phyloP scores from a whole-genome alignment of 2,329 filamentous ascomycete species.

The Diplodia seriata region DNA sequence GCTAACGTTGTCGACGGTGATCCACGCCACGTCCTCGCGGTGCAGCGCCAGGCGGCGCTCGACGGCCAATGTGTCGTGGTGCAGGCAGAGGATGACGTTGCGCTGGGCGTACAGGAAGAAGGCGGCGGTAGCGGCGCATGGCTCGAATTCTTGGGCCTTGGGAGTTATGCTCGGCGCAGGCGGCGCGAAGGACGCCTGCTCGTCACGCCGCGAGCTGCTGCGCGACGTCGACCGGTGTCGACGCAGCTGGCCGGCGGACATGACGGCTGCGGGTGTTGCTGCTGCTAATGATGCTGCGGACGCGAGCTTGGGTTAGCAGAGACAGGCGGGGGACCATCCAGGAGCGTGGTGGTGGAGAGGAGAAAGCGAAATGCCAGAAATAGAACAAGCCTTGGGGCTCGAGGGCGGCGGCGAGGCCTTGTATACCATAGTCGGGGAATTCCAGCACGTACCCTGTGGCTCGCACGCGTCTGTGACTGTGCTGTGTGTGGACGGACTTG shows the following conservation, averaged over 20 bases:
- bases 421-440: slow-evolving; percentile 42
- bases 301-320: slow-evolving; percentile 38
- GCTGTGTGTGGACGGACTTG: slow-evolving; percentile 47
- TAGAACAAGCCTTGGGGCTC: slow-evolving; percentile 30
- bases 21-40: slow-evolving; percentile 79
- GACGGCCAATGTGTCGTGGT: slow-evolving; percentile 90
- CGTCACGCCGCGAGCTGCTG: slow-evolving; percentile 46
- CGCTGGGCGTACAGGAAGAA: slow-evolving; percentile 90
- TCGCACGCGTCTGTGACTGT: slow-evolving; percentile 48
- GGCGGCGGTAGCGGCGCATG: slow-evolving; percentile 88
- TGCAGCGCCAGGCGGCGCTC: slow-evolving; percentile 87
- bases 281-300: slow-evolving; percentile 41
- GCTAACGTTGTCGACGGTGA: slow-evolving; percentile 90
- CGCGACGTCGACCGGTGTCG: slow-evolving; percentile 52
- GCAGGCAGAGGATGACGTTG: slow-evolving; percentile 80
- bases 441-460: slow-evolving; percentile 36
- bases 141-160: slow-evolving; percentile 69
- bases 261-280: slow-evolving; percentile 42
- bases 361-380: slow-evolving; percentile 33
- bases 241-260: slow-evolving; percentile 53
- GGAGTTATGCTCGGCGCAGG: slow-evolving; percentile 55
- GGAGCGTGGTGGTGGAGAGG: slow-evolving; percentile 11
- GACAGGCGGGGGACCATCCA: slow-evolving; percentile 23
- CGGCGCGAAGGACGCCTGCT: slow-evolving; percentile 39
- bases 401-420: slow-evolving; percentile 39